phyloP scores from a whole-genome alignment of 495 filamentous ascomycete genomes.

The Ramalina intermedia region DNA sequence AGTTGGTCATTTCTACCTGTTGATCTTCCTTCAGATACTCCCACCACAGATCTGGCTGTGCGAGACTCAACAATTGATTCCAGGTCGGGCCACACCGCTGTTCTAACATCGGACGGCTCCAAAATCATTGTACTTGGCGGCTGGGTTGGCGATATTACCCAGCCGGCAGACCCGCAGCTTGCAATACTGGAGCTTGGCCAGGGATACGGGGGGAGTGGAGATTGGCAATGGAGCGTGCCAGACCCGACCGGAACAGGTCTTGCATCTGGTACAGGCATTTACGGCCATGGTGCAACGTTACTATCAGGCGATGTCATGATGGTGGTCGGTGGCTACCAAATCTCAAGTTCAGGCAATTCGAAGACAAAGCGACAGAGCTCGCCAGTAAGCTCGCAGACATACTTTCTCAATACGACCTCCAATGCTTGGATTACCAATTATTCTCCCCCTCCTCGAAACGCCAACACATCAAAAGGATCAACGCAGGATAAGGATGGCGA shows the following conservation, averaged over 20 bases:
- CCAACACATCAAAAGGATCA: neutral
- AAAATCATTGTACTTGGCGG: slow-evolving; percentile 68
- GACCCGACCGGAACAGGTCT: slow-evolving; percentile 25
- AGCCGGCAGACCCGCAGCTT: slow-evolving; percentile 66
- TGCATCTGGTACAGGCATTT: slow-evolving; percentile 45
- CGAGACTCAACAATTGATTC: slow-evolving; percentile 44
- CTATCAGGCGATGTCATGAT: slow-evolving; percentile 83
- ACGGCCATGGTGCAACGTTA: slow-evolving; percentile 74
- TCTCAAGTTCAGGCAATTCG: slow-evolving; percentile 32
- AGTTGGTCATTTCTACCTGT: slow-evolving; percentile 71
- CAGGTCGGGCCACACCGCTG: slow-evolving; percentile 72
- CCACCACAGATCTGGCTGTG: slow-evolving; percentile 33
- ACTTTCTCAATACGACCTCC: slow-evolving; percentile 70
- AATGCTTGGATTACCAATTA: slow-evolving; percentile 58
- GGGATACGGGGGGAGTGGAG: slow-evolving; percentile 48
- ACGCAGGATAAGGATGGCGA: slow-evolving; percentile 2
- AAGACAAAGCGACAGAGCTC: slow-evolving; percentile 25
- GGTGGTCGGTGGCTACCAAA: slow-evolving; percentile 67
- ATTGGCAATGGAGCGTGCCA: slow-evolving; percentile 67
- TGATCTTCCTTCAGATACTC: slow-evolving; percentile 24
- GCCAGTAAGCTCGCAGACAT: slow-evolving; percentile 30
- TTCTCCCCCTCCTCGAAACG: slow-evolving; percentile 32
- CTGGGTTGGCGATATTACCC: slow-evolving; percentile 70
- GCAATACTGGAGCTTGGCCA: slow-evolving; percentile 57
- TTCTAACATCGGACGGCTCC: slow-evolving; percentile 61